Evolutionary conservation across 192 early-diverging fungal genomes (phyloP).

Genomic region (Mortierella alpina): DNA sequence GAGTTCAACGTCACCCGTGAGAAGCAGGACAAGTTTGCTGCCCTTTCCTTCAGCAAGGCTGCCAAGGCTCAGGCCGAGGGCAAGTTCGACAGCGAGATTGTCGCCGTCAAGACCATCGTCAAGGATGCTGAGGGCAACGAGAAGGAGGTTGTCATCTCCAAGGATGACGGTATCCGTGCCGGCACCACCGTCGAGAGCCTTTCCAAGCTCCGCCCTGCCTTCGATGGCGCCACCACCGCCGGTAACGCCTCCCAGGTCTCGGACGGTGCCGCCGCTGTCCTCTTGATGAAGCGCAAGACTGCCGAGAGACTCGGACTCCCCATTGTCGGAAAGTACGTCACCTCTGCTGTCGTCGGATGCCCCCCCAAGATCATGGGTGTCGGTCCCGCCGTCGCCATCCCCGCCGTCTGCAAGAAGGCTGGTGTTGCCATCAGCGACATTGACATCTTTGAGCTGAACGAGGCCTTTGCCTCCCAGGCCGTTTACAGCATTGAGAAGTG

Average conservation of each 20-base stretch:
- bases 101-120: conserved; percentile 80
- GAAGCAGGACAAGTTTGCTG: conserved; percentile 93
- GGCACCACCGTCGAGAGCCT: conserved; percentile 83
- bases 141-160: conserved; percentile 73
- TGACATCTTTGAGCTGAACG: conserved; percentile 94
- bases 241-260: conserved; percentile 98
- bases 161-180: conserved; percentile 93
- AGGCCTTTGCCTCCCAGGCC: conserved; percentile 98
- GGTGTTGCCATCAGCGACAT: conserved; percentile 83
- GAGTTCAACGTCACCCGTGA: conserved; percentile 87
- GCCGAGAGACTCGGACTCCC: conserved; percentile 89
- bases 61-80: conserved; percentile 89
- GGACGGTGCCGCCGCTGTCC: conserved; percentile 95
- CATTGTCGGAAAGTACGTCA: conserved; percentile 88
- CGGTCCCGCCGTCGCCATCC: conserved; percentile 95
- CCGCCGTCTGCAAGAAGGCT: conserved; percentile 83
- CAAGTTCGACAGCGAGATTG: conserved; percentile 92
- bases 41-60: conserved; percentile 86
- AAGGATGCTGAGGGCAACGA: conserved; percentile 86
- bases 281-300: conserved; percentile 93
- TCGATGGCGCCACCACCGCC: conserved; percentile 91
- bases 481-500: conserved; percentile 92
- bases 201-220: conserved; percentile 89
- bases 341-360: conserved; percentile 90
- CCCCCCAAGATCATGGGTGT: conserved; percentile 97